phyloP scores from a whole-genome alignment of 208 protist species.

The Leishmania aethiopica region DNA sequence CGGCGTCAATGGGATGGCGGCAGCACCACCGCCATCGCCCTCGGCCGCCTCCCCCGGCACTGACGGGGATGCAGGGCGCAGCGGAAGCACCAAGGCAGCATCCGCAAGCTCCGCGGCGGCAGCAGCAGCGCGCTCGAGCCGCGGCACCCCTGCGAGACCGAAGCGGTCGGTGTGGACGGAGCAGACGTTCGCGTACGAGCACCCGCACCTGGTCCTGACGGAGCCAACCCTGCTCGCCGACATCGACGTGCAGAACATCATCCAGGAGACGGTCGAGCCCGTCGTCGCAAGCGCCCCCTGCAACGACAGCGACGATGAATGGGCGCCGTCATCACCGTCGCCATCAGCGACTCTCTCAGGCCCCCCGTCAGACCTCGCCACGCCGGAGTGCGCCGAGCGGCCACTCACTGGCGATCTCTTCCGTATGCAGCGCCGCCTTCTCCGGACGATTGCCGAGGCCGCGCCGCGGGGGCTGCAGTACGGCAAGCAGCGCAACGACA shows the following conservation, averaged over 20 bases:
- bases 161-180: slow-evolving; percentile 25
- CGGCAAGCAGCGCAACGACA: slow-evolving; percentile 19
- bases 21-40: not conserved
- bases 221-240: slow-evolving; percentile 26
- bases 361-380: not conserved
- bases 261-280: slow-evolving; percentile 13
- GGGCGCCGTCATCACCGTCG: not conserved
- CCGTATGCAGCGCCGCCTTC: slow-evolving; percentile 23
- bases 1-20: not conserved
- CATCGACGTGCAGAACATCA: slow-evolving; percentile 19
- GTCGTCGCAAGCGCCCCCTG: not conserved
- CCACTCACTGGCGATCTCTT: slow-evolving; percentile 22
- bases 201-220: slow-evolving; percentile 20
- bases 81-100: too few relatives aligned
- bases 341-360: not conserved
- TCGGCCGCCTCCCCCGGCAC: not conserved
- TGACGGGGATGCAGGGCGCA: not conserved
- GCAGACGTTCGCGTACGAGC: slow-evolving; percentile 34
- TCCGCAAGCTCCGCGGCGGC: not conserved
- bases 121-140: not conserved
- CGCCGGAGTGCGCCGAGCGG: slow-evolving; percentile 10
- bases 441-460: slow-evolving; percentile 17
- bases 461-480: slow-evolving; percentile 27
- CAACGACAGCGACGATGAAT: not conserved
- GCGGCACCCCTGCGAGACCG: not conserved